phyloP scores from a whole-genome alignment of 768 basidiomycete species.

The Goffeauzyma gilvescens region DNA sequence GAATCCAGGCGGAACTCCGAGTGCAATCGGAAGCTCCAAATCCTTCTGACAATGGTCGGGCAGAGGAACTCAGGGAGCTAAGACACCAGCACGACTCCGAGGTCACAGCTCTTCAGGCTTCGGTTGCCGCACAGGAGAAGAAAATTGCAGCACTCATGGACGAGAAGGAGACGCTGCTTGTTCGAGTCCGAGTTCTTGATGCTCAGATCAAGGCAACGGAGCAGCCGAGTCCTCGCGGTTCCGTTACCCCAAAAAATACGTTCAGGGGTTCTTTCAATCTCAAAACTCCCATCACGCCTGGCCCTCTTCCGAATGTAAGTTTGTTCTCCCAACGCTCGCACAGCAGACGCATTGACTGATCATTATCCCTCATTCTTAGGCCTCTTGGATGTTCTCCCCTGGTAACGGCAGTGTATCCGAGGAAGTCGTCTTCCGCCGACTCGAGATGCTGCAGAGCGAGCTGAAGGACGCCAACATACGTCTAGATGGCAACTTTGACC shows the following conservation, averaged over 20 bases:
- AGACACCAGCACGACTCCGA: too few relatives aligned
- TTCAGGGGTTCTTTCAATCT: too few relatives aligned
- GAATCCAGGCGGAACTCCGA: too few relatives aligned
- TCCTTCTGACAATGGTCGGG: too few relatives aligned
- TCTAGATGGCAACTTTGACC: constrained; percentile 25
- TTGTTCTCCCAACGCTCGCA: neutral
- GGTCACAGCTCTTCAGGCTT: neutral
- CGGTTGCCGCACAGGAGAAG: neutral
- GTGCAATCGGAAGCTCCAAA: too few relatives aligned
- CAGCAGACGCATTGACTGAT: too few relatives aligned
- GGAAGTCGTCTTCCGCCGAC: constrained; percentile 16
- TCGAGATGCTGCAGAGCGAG: constrained; percentile 23
- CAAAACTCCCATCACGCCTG: constrained; percentile 23
- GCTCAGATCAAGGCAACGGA: too few relatives aligned
- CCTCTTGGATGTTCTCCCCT: too few relatives aligned
- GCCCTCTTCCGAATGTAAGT: constrained; percentile 21
- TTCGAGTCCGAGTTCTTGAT: constrained; percentile 8
- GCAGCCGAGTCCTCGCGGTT: too few relatives aligned
- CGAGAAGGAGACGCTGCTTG: constrained; percentile 22
- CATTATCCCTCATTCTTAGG: neutral
- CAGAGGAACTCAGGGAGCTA: too few relatives aligned
- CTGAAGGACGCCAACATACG: constrained; percentile 20
- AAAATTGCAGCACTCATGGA: constrained; percentile 19
- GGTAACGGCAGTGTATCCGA: constrained; percentile 18
- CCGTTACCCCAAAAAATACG: too few relatives aligned